Base-by-base conservation (phyloP, 2,329 filamentous ascomycete species). In the Fusarium equiseti region DNA sequence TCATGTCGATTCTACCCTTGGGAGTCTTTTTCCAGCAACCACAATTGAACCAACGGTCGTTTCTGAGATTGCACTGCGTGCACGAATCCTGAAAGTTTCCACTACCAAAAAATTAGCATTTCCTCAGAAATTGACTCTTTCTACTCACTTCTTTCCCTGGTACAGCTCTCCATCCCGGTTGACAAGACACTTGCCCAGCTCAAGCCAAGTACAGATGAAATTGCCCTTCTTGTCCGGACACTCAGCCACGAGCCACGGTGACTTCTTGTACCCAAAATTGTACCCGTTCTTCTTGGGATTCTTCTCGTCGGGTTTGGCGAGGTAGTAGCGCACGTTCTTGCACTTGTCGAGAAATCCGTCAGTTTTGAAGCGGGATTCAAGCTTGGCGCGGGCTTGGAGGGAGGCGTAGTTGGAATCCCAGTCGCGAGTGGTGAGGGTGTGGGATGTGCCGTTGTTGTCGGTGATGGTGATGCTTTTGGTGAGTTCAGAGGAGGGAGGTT, bases 301-400 rank as follows among this genome's bases (percentile, higher is more conserved):
- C 27, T 51, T 58, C 29, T 74, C 70, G 10, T 58, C 52, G 31
- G 13, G 48, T 5, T 68, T 60, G 24, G 51, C 40, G 48, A 73
- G 50, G 43, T 70, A 70, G 59, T 58, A 70, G n/a, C 63, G 57
- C 0, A 72, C 43, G 18, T 72, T 69, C 20, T 53, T 55, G 42
- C 72, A 74, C 15, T 49, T 57, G 22, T 60, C 54, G 44, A 62
- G 53, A 38, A 63, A 73, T 1, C 70, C 68, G 3, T 64, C 68
- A 2, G 48, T 40, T 11, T 48, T 58, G 9, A 56, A 54, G 7
- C 68, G 63, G 15, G 46, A 7, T 2, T 31, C 10, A 12, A 71
- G 13, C 2, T 49, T 52, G 43, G 10, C 16, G 31, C 9, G 20
- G 31, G 35, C 13, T 45, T 43, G 16, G n/a, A 0, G 20, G 8